Evolutionary conservation across 139 green algal species (phyloP), one percentile per base, ranked within the genome.

Genomic region (Pleodorina starrii): DNA sequence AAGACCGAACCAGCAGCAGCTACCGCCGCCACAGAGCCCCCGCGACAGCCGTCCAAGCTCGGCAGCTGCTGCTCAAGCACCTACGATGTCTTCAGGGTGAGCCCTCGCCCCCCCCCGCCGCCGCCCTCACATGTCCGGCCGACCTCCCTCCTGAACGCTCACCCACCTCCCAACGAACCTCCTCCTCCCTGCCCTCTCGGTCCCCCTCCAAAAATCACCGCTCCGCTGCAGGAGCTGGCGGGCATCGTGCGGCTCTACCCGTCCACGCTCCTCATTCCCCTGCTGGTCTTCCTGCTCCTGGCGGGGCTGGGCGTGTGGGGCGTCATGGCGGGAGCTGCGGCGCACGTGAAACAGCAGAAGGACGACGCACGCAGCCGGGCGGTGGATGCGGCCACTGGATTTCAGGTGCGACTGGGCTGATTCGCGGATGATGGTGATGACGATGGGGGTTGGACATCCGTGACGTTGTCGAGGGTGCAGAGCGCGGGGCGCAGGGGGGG

Each of bases 341-440:
- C 84, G 2, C 44, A 44, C 14, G 84, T 77, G 27, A 5, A 82
- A 1, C 63, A 82, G 40, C 48, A n/a, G 27, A 63, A 82, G 69
- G 69, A 82, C 50, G 84, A 89, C 27, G 84, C 40, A 1, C 48
- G 69, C 36, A 82, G 69, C 14, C 25, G 50, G 2, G 84, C 84
- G 1, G 84, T 89, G 38, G 84, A 83, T 43, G 69, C 84, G 6
- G 69, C 84, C 1, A 82, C 84, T 12, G 69, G 50, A 4, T 89
- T 89, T 48, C 69, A 89, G 69, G 84, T 89, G 83, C 27, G 80
- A 42, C n/a, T n/a, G n/a, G n/a, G n/a, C n/a, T n/a, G n/a, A n/a
- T n/a, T n/a, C n/a, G n/a, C n/a, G n/a, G n/a, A n/a, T n/a, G n/a
- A n/a, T n/a, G n/a, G n/a, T n/a, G n/a, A n/a, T n/a, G n/a, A n/a